phyloP scores from a whole-genome alignment of 345 rosid species.

The Moringa oleifera region DNA sequence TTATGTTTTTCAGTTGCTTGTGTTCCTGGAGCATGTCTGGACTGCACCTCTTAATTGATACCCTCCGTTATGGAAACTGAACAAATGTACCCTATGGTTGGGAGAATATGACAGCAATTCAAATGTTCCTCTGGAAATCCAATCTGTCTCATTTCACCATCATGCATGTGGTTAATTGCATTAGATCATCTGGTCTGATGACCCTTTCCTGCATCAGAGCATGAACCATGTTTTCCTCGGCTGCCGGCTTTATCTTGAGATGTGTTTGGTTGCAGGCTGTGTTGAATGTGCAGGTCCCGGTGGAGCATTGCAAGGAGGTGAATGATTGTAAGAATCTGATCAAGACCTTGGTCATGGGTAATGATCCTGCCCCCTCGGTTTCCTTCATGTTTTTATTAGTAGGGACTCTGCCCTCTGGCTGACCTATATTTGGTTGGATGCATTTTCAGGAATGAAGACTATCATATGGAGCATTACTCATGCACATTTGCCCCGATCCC shows the following conservation, averaged over 20 bases:
- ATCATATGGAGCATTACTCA: constrained; percentile 97
- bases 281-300: constrained; percentile 89
- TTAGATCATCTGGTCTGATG: too few species aligned
- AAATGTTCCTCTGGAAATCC: too few species aligned
- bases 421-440: constrained; percentile 16
- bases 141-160: too few species aligned
- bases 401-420: neutral
- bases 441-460: constrained; percentile 89
- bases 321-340: constrained; percentile 94
- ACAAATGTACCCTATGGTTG: too few species aligned
- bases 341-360: constrained; percentile 99
- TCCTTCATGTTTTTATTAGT: constrained; percentile 1
- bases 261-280: constrained; percentile 75
- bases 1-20: neutral
- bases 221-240: too few species aligned
- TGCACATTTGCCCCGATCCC: constrained; percentile 93
- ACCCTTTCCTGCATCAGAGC: too few species aligned
- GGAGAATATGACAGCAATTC: neutral
- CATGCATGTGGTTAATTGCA: too few species aligned
- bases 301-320: constrained; percentile 97
- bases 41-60: neutral
- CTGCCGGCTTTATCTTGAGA: constrained; percentile 11
- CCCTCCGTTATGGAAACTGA: neutral
- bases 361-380: constrained; percentile 19
- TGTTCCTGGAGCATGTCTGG: neutral